These are phyloP conservation scores for Colletotrichum sp. DNA, from an alignment of 2,329 filamentous ascomycete genomes.

Conservation along the genomic window DNA sequence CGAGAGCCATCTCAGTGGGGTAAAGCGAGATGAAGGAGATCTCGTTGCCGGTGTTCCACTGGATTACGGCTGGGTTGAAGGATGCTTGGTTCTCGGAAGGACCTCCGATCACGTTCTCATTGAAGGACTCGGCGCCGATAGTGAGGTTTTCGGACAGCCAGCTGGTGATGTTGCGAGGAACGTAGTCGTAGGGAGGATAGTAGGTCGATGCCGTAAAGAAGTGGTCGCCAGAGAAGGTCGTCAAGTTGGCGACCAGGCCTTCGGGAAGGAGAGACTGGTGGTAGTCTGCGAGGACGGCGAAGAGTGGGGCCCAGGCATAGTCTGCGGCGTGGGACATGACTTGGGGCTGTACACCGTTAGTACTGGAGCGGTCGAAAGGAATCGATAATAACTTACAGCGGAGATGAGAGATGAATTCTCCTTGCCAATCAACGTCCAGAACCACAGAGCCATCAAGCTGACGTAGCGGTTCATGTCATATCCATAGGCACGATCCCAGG, in stretches of 20 bases:
- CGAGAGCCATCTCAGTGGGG: conserved; percentile 43
- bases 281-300: conserved; percentile 57
- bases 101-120: conserved; percentile 61
- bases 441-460: conserved; percentile 61
- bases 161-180: conserved; percentile 62
- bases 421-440: conserved; percentile 64
- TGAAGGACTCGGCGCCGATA: conserved; percentile 65
- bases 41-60: conserved; percentile 55
- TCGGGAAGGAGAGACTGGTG: conserved; percentile 53
- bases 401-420: conserved; percentile 39
- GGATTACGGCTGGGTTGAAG: conserved; percentile 65
- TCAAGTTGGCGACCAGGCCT: conserved; percentile 43
- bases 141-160: conserved; percentile 63
- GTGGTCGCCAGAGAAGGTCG: conserved; percentile 57
- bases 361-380: neutral
- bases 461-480: conserved; percentile 69
- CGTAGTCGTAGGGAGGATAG: conserved; percentile 63
- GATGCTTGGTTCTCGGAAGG: conserved; percentile 53
- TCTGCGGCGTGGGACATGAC: conserved; percentile 65
- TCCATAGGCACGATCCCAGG: conserved; percentile 69
- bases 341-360: conserved; percentile 39
- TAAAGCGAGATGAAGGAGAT: conserved; percentile 40
- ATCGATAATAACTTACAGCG: conserved; percentile 28
- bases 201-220: conserved; percentile 57
- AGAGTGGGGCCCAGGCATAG: conserved; percentile 61